Evolutionary conservation across 305 asterid genomes (phyloP), one percentile per base, ranked within the genome.

Genomic region (Fraxinus albicans): DNA sequence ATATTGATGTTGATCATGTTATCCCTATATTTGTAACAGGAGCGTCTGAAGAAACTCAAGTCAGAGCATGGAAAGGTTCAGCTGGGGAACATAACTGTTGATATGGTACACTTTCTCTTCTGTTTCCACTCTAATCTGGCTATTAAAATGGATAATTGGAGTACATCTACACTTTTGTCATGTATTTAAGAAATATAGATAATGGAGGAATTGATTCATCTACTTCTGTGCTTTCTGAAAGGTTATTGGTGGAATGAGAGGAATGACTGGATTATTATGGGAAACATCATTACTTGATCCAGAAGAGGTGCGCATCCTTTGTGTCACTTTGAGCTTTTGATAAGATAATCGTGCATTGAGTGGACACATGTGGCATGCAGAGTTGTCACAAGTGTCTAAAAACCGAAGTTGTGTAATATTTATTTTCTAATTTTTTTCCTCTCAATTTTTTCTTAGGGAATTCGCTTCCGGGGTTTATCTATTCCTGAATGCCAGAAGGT

Each of bases 211-310:
- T 63, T 79, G 78, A 78, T 50, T 80, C 63, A 67, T 63, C 73
- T 78, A 36, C 73, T 27, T 81, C 38, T 34, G 63, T 50, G 82
- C 40, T 81, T 78, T 80, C 81, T 77, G 83, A 78, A 80, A 94
- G 98, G 98, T 94, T 73, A 92, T 94, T 40, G 97, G 97, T 86
- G 98, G 98, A 63, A 94, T 94, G 98, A 91, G 97, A 90, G 97
- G 98, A 80, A 94, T 94, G 98, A 94, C 95, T 21, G 98, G 98
- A 83, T 88, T 94, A 84, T 85, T 94, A 84, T 94, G 98, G 98
- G 98, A 94, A 87, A 93, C 98, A 65, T 94, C 98, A 72, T 89
- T 94, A 86, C 97, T 94, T 89, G 98, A 94, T 81, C 89, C 98
- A 25, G 98, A 94, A 74, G 97, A 94, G 97, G 98, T 94, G 79